Base-by-base conservation (phyloP, 345 rosid genomes). In the Schrenkiella parvula region DNA sequence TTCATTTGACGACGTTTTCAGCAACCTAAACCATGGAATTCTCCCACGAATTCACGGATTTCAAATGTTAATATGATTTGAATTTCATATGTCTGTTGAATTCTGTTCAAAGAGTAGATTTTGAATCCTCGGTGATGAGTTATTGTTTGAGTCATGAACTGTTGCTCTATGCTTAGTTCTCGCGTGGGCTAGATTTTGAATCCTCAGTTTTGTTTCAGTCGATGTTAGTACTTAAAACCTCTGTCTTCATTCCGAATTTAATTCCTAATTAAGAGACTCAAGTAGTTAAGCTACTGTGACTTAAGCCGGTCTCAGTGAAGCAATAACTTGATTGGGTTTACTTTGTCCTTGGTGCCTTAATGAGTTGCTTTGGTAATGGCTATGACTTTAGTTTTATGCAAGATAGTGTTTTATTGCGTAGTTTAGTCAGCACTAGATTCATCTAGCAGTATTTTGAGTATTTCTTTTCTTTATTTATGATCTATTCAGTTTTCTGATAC, bases 1-100 rank as follows among this genome's bases (percentile, higher is more conserved):
- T 60, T 51, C 53, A 15, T 38, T 29, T 74, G 37, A 57, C 39
- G 39, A 18, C 64, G 64, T 73, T 73, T 37, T 31, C 63, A 59
- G 42, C 56, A 0, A 15, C 44, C 53, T 13, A 67, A 62, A 31
- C 41, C 38, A 31, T 41, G 15, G 52, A 48, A 12, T 55, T 43
- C 21, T 71, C 42, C 42, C 13, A 35, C 1, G 4, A 39, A 15
- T 15, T 60, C 39, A 53, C 34, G 57, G 56, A 50, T 62, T 59
- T 61, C 31, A 11, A 44, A 39, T 62, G 13, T 37, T 37, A 10
- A 21, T 37, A 44, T 35, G 21, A 50, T 62, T 59, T 18, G 13
- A 66, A 39, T 28, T 48, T 42, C 37, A 17, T 23, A 2, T 9
- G 2, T 60, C 12, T 62, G 34, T 17, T 52, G 47, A 51, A 26